phyloP scores from a whole-genome alignment of 192 early-diverging fungal species.

The Linderina pennispora region DNA sequence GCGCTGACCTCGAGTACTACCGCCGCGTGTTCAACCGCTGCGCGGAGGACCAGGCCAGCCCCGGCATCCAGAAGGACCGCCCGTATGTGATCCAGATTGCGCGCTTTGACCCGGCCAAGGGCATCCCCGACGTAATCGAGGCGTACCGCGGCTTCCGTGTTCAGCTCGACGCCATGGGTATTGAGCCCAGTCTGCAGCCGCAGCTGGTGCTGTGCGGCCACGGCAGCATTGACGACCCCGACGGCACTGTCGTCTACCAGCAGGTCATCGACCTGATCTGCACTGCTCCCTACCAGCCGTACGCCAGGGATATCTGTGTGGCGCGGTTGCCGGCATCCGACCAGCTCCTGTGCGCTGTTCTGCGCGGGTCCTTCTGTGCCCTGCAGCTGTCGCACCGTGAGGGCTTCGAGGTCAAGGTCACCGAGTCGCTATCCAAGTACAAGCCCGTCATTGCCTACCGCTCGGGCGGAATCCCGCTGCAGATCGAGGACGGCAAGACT shows the following conservation, averaged over 20 bases:
- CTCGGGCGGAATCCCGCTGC: conserved; percentile 74
- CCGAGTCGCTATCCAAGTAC: conserved; percentile 65
- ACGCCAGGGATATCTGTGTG: conserved; percentile 53
- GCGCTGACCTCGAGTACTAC: conserved; percentile 57
- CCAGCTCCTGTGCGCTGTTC: conserved; percentile 69
- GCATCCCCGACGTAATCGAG: conserved; percentile 67
- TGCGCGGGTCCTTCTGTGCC: conserved; percentile 64
- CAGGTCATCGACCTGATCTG: conserved; percentile 47
- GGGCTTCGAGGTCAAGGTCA: conserved; percentile 84
- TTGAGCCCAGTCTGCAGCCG: conserved; percentile 46
- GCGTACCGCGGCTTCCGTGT: conserved; percentile 61
- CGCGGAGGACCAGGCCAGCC: conserved; percentile 60
- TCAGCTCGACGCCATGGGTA: conserved; percentile 43
- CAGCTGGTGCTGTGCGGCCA: conserved; percentile 73
- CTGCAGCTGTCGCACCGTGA: conserved; percentile 75
- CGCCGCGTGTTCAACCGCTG: conserved; percentile 74
- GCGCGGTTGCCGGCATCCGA: conserved; percentile 70
- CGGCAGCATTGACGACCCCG: conserved; percentile 80
- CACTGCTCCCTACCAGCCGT: conserved; percentile 45
- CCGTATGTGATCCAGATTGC: conserved; percentile 80
- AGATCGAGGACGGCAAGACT: conserved; percentile 60
- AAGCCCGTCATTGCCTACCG: conserved; percentile 61
- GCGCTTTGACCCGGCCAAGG: conserved; percentile 81
- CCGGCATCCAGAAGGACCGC: conserved; percentile 50
- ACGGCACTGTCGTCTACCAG: conserved; percentile 63